These are phyloP conservation scores for Apodospora peruviana DNA, from an alignment of 495 filamentous ascomycete genomes.

Conservation along the genomic window DNA sequence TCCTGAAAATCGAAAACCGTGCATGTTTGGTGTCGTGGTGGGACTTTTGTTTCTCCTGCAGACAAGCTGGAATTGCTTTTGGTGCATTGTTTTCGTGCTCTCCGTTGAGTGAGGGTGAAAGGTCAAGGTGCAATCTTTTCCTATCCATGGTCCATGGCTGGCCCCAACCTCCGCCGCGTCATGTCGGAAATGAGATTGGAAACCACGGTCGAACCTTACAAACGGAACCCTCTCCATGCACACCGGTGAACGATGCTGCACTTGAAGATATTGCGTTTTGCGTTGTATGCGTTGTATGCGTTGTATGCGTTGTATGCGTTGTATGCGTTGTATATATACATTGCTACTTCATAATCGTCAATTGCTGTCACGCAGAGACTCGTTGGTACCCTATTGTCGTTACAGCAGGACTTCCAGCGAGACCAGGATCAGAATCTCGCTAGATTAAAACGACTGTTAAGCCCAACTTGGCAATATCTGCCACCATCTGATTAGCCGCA, in stretches of 20 bases:
- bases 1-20: too few relatives aligned
- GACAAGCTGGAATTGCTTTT: too few relatives aligned
- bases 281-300: too few relatives aligned
- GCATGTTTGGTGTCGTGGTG: too few relatives aligned
- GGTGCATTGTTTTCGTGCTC: too few relatives aligned
- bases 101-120: too few relatives aligned
- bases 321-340: not conserved
- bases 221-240: not conserved
- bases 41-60: too few relatives aligned
- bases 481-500: not conserved
- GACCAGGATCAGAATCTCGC: not conserved
- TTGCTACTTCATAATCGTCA: not conserved
- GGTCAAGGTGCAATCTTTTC: too few relatives aligned
- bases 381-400: not conserved
- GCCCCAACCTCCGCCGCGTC: too few relatives aligned
- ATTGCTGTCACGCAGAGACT: not conserved
- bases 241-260: not conserved
- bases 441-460: not conserved
- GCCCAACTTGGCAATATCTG: too few relatives aligned
- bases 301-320: not conserved
- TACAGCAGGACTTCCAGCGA: not conserved
- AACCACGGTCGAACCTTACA: not conserved
- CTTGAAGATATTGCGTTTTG: not conserved
- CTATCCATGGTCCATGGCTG: too few relatives aligned
- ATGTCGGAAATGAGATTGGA: not conserved